These are phyloP conservation scores for Pythium coloratum DNA, from an alignment of 352 stramenopile genomes.

Conservation along the genomic window DNA sequence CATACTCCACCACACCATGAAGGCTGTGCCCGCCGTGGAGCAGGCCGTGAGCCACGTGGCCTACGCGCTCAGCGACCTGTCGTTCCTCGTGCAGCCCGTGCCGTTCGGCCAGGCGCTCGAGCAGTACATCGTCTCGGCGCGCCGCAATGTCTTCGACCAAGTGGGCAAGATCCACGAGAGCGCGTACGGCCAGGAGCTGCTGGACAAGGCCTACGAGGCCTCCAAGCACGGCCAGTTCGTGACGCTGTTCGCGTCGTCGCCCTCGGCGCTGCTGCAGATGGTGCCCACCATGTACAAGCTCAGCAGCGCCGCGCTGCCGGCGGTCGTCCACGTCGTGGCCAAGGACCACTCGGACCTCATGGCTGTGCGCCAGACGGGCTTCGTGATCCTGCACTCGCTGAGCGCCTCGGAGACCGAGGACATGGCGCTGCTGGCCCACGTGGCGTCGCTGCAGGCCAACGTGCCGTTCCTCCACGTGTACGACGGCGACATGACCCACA, in stretches of 20 bases:
- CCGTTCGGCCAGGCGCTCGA: constrained; percentile 62
- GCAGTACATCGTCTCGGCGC: constrained; percentile 68
- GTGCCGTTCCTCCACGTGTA: constrained; percentile 94
- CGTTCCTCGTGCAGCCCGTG: constrained; percentile 66
- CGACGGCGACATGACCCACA: constrained; percentile 90
- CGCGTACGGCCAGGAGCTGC: constrained; percentile 54
- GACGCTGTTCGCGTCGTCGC: constrained; percentile 89
- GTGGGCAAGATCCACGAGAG: constrained; percentile 59
- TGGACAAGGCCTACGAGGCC: constrained; percentile 64
- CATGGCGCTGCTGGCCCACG: constrained; percentile 90
- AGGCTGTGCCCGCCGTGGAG: constrained; percentile 48
- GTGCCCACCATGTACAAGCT: constrained; percentile 96
- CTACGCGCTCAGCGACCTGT: constrained; percentile 77
- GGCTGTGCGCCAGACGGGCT: constrained; percentile 88
- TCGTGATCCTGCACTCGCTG: constrained; percentile 89
- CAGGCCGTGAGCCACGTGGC: constrained; percentile 79
- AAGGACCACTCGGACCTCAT: constrained; percentile 92
- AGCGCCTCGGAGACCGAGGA: constrained; percentile 88
- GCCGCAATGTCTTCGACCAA: constrained; percentile 80
- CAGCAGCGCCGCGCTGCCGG: constrained; percentile 77
- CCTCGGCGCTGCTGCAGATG: constrained; percentile 86
- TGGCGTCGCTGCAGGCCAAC: constrained; percentile 87
- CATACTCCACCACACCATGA: constrained; percentile 5
- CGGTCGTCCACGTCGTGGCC: constrained; percentile 90
- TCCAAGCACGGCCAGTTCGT: constrained; percentile 81